Percentiles rank a stretch among this genome's conserved stretches.
These are phyloP conservation scores for Artemisia argyi DNA, from an alignment of 129 eudicot species.

Conservation along the genomic window DNA sequence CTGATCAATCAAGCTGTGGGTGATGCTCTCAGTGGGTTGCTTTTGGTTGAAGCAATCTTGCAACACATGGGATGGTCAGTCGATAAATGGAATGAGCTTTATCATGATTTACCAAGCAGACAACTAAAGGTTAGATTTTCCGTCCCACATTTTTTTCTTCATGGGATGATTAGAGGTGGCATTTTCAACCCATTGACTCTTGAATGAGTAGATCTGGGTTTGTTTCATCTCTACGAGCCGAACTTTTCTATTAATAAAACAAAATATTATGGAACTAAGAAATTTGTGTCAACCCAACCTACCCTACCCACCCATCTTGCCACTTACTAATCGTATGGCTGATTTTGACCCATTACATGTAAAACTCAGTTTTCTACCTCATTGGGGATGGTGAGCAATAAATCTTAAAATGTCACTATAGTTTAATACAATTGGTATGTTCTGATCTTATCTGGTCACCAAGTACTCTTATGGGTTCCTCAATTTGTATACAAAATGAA, in stretches of 20 bases:
- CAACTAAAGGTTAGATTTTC: constrained; percentile 66
- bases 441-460: constrained; percentile 8
- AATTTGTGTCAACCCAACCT: background rate
- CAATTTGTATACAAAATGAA: background rate
- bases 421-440: background rate
- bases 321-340: background rate
- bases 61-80: constrained; percentile 78
- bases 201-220: background rate
- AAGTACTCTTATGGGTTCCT: background rate
- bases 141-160: too few species aligned
- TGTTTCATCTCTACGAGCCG: background rate
- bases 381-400: background rate
- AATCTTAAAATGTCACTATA: background rate
- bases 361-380: constrained; percentile 1
- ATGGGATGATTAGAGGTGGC: background rate
- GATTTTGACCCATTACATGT: too few species aligned
- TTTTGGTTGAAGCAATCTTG: constrained; percentile 81
- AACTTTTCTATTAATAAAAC: too few species aligned
- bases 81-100: constrained; percentile 69
- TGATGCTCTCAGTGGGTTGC: constrained; percentile 79
- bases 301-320: background rate
- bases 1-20: constrained; percentile 91
- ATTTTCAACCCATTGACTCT: background rate
- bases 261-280: too few species aligned
- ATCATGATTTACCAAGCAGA: constrained; percentile 84